These are phyloP conservation scores for Cercospora sesami DNA, from an alignment of 2,329 filamentous ascomycete genomes.

Conservation along the genomic window DNA sequence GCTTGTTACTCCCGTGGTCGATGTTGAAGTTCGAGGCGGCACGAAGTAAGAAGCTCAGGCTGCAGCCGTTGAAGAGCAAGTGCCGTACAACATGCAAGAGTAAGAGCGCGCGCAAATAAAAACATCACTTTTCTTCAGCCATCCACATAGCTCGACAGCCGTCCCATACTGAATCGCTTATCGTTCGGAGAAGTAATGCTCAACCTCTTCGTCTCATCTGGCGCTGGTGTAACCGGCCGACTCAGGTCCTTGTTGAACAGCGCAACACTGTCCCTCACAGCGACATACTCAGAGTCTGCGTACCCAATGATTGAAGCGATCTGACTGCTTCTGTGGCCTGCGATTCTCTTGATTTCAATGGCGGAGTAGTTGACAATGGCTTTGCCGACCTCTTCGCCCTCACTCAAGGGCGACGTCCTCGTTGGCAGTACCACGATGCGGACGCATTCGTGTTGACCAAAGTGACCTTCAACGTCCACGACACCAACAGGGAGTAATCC, in stretches of 20 bases:
- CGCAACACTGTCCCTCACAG: constrained; percentile 81
- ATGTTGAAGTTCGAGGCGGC: constrained; percentile 2
- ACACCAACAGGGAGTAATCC: constrained; percentile 89
- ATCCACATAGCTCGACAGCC: constrained; percentile 35
- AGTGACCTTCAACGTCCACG: constrained; percentile 81
- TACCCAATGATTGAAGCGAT: constrained; percentile 82
- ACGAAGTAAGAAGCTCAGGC: constrained; percentile 1
- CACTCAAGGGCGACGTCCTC: constrained; percentile 47
- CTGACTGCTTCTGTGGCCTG: constrained; percentile 77
- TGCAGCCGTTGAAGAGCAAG: background rate
- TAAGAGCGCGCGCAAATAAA: background rate
- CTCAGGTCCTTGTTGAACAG: constrained; percentile 55
- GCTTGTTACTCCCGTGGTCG: background rate
- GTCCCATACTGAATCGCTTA: constrained; percentile 33
- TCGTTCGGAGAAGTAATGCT: constrained; percentile 10
- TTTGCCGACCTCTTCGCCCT: constrained; percentile 70
- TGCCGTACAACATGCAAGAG: constrained; percentile 4
- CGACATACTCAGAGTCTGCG: constrained; percentile 92
- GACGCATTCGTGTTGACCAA: constrained; percentile 90
- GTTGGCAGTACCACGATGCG: constrained; percentile 74
- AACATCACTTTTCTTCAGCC: constrained; percentile 19
- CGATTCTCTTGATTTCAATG: constrained; percentile 77
- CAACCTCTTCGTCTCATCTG: constrained; percentile 27
- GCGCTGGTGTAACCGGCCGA: constrained; percentile 34
- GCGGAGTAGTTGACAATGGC: constrained; percentile 93